Conservation (phyloP, 208 protist species). For the Trypanosoma mega region DNA sequence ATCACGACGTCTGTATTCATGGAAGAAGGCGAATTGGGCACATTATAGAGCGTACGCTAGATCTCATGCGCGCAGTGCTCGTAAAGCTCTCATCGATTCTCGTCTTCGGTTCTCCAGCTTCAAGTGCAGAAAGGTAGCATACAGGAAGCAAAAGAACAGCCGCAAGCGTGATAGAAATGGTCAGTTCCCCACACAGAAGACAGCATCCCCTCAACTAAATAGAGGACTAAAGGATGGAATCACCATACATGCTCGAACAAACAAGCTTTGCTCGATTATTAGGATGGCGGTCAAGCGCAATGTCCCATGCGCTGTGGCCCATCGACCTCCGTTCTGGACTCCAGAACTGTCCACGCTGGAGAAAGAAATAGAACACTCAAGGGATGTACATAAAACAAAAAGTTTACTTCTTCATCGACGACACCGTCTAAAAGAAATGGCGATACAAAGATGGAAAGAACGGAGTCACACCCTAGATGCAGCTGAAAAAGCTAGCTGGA, state of each 20-base stretch:
- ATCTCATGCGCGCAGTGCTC: neutral
- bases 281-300: neutral
- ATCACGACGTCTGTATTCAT: neutral
- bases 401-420: neutral
- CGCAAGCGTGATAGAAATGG: too few relatives aligned
- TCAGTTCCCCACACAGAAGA: too few relatives aligned
- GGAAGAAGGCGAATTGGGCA: constrained; percentile 14
- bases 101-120: too few relatives aligned
- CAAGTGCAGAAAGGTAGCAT: too few relatives aligned
- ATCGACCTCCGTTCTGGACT: neutral
- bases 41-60: neutral
- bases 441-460: neutral
- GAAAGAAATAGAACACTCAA: neutral
- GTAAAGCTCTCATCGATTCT: too few relatives aligned
- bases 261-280: too few relatives aligned
- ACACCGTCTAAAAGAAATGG: neutral
- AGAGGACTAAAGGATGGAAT: too few relatives aligned
- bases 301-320: neutral
- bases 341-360: neutral
- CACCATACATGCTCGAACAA: too few relatives aligned
- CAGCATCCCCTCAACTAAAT: too few relatives aligned
- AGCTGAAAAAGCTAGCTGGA: neutral
- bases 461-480: neutral
- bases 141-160: too few relatives aligned
- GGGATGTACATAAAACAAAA: neutral